These are phyloP conservation scores for Juglanconis juglandina DNA, from an alignment of 2,329 filamentous ascomycete genomes.

Conservation along the genomic window DNA sequence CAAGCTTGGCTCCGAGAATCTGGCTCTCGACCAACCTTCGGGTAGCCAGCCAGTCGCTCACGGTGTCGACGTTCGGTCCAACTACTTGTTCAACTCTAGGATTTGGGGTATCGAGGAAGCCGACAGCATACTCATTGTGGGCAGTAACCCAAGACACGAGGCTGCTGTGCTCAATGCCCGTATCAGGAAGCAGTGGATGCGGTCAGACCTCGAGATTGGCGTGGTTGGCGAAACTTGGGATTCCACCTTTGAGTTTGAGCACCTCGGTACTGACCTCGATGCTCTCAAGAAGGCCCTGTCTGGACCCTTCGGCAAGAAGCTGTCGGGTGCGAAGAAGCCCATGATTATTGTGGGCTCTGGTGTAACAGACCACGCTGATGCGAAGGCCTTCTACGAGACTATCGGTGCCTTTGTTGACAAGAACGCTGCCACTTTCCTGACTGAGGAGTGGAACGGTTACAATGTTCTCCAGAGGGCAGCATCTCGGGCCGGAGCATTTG, in stretches of 20 bases:
- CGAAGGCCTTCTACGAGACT: conserved; percentile 89
- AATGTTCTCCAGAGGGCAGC: conserved; percentile 93
- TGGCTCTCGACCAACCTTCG: conserved; percentile 84
- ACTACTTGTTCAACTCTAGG: conserved; percentile 94
- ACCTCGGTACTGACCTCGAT: conserved; percentile 75
- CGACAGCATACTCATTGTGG: conserved; percentile 85
- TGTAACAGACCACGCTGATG: conserved; percentile 84
- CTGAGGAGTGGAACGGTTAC: conserved; percentile 92
- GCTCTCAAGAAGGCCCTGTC: conserved; percentile 81
- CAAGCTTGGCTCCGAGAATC: conserved; percentile 92
- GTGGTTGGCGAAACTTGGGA: conserved; percentile 88
- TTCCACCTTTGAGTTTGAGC: conserved; percentile 92
- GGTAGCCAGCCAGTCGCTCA: conserved; percentile 84
- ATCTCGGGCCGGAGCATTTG: conserved; percentile 88
- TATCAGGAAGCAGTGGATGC: conserved; percentile 96
- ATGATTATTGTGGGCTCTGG: conserved; percentile 97
- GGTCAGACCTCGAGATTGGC: conserved; percentile 89
- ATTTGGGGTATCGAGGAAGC: conserved; percentile 93
- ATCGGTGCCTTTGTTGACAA: conserved; percentile 91
- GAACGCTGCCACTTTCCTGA: conserved; percentile 83
- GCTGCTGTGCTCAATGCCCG: conserved; percentile 92
- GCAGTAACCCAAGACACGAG: conserved; percentile 93
- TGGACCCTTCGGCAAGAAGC: conserved; percentile 89
- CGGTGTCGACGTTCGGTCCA: conserved; percentile 88
- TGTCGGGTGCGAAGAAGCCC: conserved; percentile 79